These are phyloP conservation scores for Phytomonas francai DNA, from an alignment of 208 protist species.

Conservation along the genomic window DNA sequence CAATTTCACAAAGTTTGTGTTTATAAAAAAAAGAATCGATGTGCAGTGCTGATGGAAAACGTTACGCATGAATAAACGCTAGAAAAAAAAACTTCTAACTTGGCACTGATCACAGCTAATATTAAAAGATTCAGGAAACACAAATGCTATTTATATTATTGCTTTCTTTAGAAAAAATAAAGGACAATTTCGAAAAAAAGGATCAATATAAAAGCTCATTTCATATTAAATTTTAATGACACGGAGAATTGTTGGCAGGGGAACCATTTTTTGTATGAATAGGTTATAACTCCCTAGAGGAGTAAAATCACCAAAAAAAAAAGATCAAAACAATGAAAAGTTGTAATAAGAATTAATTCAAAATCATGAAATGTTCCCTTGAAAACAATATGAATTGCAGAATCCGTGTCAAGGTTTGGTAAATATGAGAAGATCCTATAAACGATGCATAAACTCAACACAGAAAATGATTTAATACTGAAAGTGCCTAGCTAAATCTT, in stretches of 20 bases:
- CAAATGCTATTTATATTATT: neutral
- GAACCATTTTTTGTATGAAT: neutral
- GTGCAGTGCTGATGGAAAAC: neutral
- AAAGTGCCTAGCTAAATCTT: neutral
- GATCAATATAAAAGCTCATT: too few relatives aligned
- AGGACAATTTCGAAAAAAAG: too few relatives aligned
- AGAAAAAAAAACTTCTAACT: neutral
- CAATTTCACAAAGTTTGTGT: neutral
- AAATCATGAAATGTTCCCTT: neutral
- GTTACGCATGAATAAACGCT: neutral
- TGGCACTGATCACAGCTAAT: neutral
- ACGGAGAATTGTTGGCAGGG: neutral
- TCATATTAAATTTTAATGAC: neutral
- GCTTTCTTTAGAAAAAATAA: too few relatives aligned
- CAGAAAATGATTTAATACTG: neutral
- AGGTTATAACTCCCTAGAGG: neutral
- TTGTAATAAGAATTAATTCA: neutral
- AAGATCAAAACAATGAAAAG: neutral
- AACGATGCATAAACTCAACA: neutral
- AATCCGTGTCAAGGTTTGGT: neutral
- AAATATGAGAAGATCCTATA: neutral
- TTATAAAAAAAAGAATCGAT: neutral
- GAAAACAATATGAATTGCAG: neutral
- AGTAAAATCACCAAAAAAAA: neutral
- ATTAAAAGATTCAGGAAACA: neutral